phyloP scores from a whole-genome alignment of 78 protist genomes.

The Cavenderia fasciculata region DNA sequence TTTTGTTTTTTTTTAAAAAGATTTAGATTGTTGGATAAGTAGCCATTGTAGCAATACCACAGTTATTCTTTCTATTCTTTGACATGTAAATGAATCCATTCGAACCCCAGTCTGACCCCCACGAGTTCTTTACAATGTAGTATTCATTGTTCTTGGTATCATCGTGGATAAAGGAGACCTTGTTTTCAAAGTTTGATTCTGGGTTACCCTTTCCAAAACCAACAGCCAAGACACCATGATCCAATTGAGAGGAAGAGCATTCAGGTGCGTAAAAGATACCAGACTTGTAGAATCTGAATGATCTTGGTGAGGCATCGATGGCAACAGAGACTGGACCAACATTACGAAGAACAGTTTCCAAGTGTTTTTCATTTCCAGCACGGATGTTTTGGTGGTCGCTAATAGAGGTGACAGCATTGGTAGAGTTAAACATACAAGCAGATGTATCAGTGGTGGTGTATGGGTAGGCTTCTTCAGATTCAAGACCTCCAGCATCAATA shows the following conservation, averaged over 20 bases:
- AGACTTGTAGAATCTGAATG: constrained; percentile 86
- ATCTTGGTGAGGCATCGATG: constrained; percentile 85
- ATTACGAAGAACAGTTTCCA: neutral
- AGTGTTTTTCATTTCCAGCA: neutral
- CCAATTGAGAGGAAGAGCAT: constrained; percentile 78
- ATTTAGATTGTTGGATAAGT: constrained; percentile 39
- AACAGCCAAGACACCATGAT: constrained; percentile 92
- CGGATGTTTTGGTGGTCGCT: constrained; percentile 47
- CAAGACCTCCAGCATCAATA: constrained; percentile 67
- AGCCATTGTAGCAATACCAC: constrained; percentile 85
- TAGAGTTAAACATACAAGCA: constrained; percentile 3
- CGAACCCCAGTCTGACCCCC: constrained; percentile 8
- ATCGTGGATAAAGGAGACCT: constrained; percentile 71
- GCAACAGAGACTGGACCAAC: constrained; percentile 90
- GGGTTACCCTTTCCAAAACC: constrained; percentile 73
- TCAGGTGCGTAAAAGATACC: constrained; percentile 87
- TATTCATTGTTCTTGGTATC: constrained; percentile 23
- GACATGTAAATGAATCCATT: constrained; percentile 83
- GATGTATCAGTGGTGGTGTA: constrained; percentile 75
- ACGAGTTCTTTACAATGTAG: constrained; percentile 93
- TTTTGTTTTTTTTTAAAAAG: no score
- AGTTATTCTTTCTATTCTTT: constrained; percentile 73
- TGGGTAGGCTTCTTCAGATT: constrained; percentile 90
- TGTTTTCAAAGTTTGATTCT: neutral
- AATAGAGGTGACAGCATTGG: constrained; percentile 54